Evolutionary conservation across 1,284 basidiomycete genomes (phyloP).

Genomic region (Sporisorium reilianum): DNA sequence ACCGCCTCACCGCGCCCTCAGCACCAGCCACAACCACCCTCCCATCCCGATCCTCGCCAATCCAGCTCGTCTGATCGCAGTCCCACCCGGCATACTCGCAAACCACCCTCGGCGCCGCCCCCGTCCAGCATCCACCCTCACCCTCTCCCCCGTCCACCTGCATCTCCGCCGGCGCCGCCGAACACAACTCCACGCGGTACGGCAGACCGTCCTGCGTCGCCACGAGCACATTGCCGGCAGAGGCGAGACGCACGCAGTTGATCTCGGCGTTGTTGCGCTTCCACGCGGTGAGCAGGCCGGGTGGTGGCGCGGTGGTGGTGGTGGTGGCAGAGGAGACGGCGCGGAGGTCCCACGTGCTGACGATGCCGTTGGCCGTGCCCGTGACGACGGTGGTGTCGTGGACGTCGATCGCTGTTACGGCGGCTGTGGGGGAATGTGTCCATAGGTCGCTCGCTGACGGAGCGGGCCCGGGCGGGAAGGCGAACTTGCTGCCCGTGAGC

Average conservation of each 20-base stretch:
- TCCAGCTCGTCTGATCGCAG: conserved; percentile 45
- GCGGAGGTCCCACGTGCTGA: conserved; percentile 75
- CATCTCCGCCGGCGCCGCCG: background rate
- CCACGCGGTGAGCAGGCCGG: conserved; percentile 34
- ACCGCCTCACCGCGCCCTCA: conserved; percentile 39
- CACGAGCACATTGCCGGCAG: conserved; percentile 24
- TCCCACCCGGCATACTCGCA: conserved; percentile 61
- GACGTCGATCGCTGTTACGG: conserved; percentile 45
- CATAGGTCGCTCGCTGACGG: conserved; percentile 72
- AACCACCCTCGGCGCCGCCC: conserved; percentile 17
- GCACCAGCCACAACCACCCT: conserved; percentile 48
- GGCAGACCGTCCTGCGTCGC: conserved; percentile 61
- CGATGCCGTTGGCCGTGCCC: conserved; percentile 76
- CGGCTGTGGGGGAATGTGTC: conserved; percentile 72
- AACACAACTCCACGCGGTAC: conserved; percentile 25
- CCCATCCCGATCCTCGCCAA: conserved; percentile 25
- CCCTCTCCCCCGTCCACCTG: background rate
- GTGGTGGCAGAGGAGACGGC: conserved; percentile 61
- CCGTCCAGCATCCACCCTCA: conserved; percentile 5
- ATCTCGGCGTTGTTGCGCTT: conserved; percentile 35
- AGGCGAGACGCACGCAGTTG: conserved; percentile 11
- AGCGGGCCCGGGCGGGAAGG: conserved; percentile 47
- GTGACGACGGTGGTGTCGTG: conserved; percentile 74
- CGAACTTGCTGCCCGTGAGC: conserved; percentile 71
- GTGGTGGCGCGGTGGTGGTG: background rate